A percentile compares a stretch with the other conserved stretches of the same genome.
Conservation (phyloP, 257 asterid species). For the Gentiana dahurica region DNA sequence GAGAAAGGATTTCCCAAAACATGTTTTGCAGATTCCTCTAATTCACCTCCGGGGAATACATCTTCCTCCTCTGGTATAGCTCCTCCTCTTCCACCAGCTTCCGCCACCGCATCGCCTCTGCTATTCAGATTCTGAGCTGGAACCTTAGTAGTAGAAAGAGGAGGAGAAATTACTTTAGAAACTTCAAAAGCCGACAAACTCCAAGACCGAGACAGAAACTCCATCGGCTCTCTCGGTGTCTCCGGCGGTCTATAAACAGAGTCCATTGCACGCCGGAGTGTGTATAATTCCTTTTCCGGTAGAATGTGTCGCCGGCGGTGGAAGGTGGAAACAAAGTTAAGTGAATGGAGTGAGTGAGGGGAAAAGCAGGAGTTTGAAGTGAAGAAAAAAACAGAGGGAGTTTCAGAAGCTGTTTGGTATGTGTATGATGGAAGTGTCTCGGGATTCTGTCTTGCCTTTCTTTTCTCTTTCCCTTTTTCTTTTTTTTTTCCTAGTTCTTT, state of each 20-base stretch:
- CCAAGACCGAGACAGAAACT: conserved; percentile 94
- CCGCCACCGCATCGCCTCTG: not conserved
- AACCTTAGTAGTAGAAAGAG: conserved; percentile 35
- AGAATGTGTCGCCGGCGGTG: conserved; percentile 3
- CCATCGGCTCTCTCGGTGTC: conserved; percentile 93
- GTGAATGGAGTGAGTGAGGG: conserved; percentile 5
- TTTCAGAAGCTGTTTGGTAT: not conserved
- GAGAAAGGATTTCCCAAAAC: conserved; percentile 84
- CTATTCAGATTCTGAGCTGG: conserved; percentile 16
- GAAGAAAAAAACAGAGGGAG: conserved; percentile 15
- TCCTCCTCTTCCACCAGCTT: conserved; percentile 16
- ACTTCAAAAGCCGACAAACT: conserved; percentile 73
- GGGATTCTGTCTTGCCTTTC: not conserved
- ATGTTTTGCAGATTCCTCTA: conserved; percentile 29
- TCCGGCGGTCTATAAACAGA: conserved; percentile 62
- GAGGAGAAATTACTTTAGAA: conserved; percentile 53
- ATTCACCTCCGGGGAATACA: conserved; percentile 26
- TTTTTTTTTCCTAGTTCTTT: not conserved
- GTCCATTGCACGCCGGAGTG: conserved; percentile 44
- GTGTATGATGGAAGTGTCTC: not conserved
- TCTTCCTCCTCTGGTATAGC: conserved; percentile 41
- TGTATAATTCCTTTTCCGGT: conserved; percentile 3
- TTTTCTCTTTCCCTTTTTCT: not conserved
- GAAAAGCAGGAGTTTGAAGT: conserved; percentile 20
- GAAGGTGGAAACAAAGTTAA: conserved; percentile 12